Evolutionary conservation across 1,139 yeast species (phyloP).

Genomic region (Geotrichum aggregatum): DNA sequence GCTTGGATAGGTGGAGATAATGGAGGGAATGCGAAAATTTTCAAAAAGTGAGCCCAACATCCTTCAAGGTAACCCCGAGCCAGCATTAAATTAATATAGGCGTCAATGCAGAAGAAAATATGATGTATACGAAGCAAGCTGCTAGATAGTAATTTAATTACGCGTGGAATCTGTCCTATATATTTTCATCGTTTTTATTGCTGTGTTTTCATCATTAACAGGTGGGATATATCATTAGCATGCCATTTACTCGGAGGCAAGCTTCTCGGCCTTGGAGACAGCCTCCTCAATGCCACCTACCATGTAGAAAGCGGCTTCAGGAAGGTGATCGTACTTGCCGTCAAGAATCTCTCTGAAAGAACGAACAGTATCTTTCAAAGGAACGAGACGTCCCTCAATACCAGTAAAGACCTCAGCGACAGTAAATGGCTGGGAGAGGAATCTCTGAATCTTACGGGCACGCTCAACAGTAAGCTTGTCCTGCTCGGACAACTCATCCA

Average conservation of each 20-base stretch:
- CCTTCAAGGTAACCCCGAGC: too few species aligned
- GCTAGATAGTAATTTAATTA: too few species aligned
- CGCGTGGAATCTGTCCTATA: too few species aligned
- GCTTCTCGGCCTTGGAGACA: slow-evolving; percentile 95
- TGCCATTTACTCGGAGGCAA: slow-evolving; percentile 70
- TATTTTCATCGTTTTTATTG: too few species aligned
- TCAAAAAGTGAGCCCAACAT: too few species aligned
- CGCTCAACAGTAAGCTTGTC: slow-evolving; percentile 99
- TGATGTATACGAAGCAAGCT: too few species aligned
- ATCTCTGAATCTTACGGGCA: slow-evolving; percentile 99
- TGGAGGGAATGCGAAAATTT: too few species aligned
- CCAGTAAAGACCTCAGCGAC: slow-evolving; percentile 99
- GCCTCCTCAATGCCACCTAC: slow-evolving; percentile 99
- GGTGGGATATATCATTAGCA: slow-evolving; percentile 10
- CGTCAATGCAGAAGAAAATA: too few species aligned
- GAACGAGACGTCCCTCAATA: slow-evolving; percentile 95
- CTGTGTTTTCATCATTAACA: slow-evolving; percentile 15
- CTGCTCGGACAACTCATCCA: slow-evolving; percentile 98
- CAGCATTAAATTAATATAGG: too few species aligned
- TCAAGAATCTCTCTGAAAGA: slow-evolving; percentile 97
- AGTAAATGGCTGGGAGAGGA: slow-evolving; percentile 99
- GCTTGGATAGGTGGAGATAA: too few species aligned
- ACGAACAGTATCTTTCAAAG: slow-evolving; percentile 88
- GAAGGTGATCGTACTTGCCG: slow-evolving; percentile 97
- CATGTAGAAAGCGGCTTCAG: slow-evolving; percentile 99